Conservation (phyloP, 2,329 filamentous ascomycete genomes). For the Aspergillus sojae region DNA sequence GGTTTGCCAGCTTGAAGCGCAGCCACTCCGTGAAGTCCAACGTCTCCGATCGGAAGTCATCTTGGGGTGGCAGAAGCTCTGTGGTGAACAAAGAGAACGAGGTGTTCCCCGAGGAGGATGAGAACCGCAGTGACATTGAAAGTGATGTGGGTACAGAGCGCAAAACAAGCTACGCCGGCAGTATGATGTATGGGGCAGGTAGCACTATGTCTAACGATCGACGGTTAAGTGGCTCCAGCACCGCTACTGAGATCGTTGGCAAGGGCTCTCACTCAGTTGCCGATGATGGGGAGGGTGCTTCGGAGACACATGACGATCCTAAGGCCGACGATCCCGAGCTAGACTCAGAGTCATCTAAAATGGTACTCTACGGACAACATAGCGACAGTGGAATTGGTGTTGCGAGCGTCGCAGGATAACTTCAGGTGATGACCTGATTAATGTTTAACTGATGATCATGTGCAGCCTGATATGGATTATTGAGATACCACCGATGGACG, state of each 20-base stretch:
- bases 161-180: constrained; percentile 47
- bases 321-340: constrained; percentile 22
- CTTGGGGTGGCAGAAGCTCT: constrained; percentile 62
- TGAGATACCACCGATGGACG: constrained; percentile 8
- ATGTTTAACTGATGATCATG: not conserved
- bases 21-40: constrained; percentile 76
- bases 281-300: constrained; percentile 10
- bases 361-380: constrained; percentile 32
- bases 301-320: constrained; percentile 14
- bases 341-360: constrained; percentile 27
- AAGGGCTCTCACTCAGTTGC: constrained; percentile 2
- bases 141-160: constrained; percentile 56
- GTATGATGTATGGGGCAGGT: constrained; percentile 42
- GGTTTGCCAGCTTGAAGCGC: constrained; percentile 66
- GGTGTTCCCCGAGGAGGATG: constrained; percentile 64
- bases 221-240: constrained; percentile 44
- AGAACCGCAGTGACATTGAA: constrained; percentile 47
- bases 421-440: not conserved
- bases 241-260: constrained; percentile 38
- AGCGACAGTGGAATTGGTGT: constrained; percentile 34
- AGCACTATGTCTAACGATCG: constrained; percentile 44
- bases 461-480: constrained; percentile 4
- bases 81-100: constrained; percentile 64
- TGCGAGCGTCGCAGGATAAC: constrained; percentile 19
- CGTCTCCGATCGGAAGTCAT: constrained; percentile 64